Evolutionary conservation across 805 yeast genomes (phyloP).

Genomic region (Metschnikowia lunata): DNA sequence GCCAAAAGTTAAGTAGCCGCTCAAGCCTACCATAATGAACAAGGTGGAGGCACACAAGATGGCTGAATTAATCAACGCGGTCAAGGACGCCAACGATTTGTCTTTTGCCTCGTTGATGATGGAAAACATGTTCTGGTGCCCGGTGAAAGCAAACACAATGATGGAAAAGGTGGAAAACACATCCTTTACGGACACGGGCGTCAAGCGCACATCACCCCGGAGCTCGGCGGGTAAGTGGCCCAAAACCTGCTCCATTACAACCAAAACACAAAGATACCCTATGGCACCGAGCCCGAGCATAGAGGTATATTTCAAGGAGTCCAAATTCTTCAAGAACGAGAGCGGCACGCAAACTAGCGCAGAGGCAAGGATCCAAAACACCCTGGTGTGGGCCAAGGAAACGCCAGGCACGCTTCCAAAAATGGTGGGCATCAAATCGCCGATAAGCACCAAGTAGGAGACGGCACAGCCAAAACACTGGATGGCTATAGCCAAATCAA

Average conservation of each 20-base stretch:
- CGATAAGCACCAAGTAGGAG: conserved; percentile 66
- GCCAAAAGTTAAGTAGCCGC: conserved; percentile 84
- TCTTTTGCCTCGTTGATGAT: conserved; percentile 75
- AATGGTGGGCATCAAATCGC: conserved; percentile 70
- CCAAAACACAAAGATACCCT: conserved; percentile 68
- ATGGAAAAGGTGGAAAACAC: conserved; percentile 76
- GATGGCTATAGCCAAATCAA: conserved; percentile 68
- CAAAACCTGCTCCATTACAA: conserved; percentile 61
- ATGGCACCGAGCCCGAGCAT: conserved; percentile 79
- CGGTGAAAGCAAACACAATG: conserved; percentile 89
- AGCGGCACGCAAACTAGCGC: conserved; percentile 48
- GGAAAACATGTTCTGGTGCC: conserved; percentile 93
- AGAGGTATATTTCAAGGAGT: conserved; percentile 82
- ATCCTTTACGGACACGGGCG: conserved; percentile 42
- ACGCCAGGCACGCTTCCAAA: conserved; percentile 23
- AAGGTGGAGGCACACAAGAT: conserved; percentile 56
- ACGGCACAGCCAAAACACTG: conserved; percentile 79
- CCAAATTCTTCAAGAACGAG: conserved; percentile 69
- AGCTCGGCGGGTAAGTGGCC: conserved; percentile 45
- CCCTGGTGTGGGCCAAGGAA: conserved; percentile 29
- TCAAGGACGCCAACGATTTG: conserved; percentile 44
- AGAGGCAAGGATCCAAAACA: conserved; percentile 59
- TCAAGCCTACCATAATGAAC: conserved; percentile 68
- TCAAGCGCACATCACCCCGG: conserved; percentile 27
- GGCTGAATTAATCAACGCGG: conserved; percentile 47